Evolutionary conservation across 2,329 filamentous ascomycete genomes (phyloP).

Genomic region (Endoconidiophora polonica): DNA sequence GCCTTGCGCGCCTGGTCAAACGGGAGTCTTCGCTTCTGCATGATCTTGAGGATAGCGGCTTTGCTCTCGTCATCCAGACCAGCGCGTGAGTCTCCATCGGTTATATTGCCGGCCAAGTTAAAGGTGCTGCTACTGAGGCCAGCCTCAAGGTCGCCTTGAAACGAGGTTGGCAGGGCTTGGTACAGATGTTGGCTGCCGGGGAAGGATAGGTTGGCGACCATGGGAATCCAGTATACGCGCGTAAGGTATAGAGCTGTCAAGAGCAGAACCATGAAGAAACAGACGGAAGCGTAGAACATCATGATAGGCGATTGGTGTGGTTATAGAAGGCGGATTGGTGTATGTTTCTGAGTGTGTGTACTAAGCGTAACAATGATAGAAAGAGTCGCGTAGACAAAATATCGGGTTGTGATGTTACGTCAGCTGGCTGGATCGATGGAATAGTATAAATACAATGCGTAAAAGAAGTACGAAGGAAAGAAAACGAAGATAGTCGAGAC

Average conservation of each 20-base stretch:
- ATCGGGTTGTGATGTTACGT: no score
- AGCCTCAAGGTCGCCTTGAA: slow-evolving; percentile 71
- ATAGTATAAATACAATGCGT: background rate
- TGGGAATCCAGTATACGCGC: slow-evolving; percentile 57
- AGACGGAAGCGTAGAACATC: slow-evolving; percentile 70
- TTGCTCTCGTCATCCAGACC: slow-evolving; percentile 73
- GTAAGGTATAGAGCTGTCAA: slow-evolving; percentile 69
- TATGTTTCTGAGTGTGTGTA: background rate
- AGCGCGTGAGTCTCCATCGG: slow-evolving; percentile 57
- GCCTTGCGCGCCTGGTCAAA: slow-evolving; percentile 85
- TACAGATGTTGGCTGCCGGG: slow-evolving; percentile 50
- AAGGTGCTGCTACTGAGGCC: slow-evolving; percentile 74
- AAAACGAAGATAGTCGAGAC: no score
- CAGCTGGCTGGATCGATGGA: background rate
- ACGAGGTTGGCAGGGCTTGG: slow-evolving; percentile 57
- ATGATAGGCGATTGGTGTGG: slow-evolving; percentile 29
- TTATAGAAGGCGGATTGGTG: background rate
- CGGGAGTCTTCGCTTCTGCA: slow-evolving; percentile 65
- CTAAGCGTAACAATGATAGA: background rate
- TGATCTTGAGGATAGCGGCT: slow-evolving; percentile 68
- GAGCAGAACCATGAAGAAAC: slow-evolving; percentile 51
- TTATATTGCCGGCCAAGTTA: slow-evolving; percentile 65
- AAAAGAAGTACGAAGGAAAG: background rate
- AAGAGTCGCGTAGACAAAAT: background rate
- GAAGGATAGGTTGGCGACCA: slow-evolving; percentile 41